Percentiles rank a stretch among this genome's conserved stretches.
Evolutionary conservation across 73 alveolate genomes (phyloP).

Genomic region (Tetrahymena malaccensis): DNA sequence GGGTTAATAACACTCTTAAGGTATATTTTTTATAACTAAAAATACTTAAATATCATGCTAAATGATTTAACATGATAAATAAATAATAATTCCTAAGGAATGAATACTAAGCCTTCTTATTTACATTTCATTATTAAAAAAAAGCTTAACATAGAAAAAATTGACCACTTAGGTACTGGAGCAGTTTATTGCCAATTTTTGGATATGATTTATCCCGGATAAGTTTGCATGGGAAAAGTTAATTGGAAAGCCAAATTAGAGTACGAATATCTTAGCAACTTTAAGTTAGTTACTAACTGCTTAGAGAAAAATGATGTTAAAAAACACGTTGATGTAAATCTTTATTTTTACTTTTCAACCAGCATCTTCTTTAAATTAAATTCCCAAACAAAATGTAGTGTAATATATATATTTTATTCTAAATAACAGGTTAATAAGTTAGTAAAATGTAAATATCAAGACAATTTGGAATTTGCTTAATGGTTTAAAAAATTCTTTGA

Average conservation of each 20-base stretch:
- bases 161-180: conserved; percentile 71
- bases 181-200: conserved; percentile 70
- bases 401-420: too few species aligned
- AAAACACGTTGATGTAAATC: neutral
- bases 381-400: too few species aligned
- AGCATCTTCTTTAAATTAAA: neutral
- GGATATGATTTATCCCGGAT: conserved; percentile 67
- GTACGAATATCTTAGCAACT: conserved; percentile 61
- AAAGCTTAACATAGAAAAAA: conserved; percentile 42
- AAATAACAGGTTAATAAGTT: neutral
- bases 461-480: neutral
- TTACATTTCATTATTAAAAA: neutral
- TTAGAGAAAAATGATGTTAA: conserved; percentile 18
- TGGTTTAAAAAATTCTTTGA: neutral
- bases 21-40: neutral
- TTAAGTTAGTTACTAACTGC: conserved; percentile 51
- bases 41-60: neutral
- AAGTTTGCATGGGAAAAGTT: conserved; percentile 51
- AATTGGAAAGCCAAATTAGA: conserved; percentile 82
- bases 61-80: neutral
- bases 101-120: neutral
- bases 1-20: neutral
- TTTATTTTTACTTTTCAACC: neutral
- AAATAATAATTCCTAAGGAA: neutral
- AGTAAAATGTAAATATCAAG: neutral